These are phyloP conservation scores for Puccinia triticina DNA, from an alignment of 1,284 basidiomycete species.

Conservation along the genomic window DNA sequence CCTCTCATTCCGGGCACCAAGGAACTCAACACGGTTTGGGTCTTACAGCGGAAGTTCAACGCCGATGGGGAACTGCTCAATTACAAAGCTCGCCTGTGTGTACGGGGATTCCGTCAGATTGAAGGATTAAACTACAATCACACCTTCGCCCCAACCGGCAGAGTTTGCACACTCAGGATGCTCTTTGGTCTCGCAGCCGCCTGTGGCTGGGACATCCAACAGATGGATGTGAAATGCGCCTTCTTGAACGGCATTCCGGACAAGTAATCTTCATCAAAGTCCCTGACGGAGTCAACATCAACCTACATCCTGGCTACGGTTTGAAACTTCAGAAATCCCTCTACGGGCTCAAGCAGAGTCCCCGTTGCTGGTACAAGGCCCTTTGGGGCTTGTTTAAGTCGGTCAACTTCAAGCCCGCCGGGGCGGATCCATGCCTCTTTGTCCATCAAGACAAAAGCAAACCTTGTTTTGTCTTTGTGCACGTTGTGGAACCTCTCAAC, in stretches of 20 bases:
- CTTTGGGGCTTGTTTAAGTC: background rate
- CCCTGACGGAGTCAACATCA: background rate
- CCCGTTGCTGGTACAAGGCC: slow-evolving; percentile 1
- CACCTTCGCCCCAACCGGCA: slow-evolving; percentile 24
- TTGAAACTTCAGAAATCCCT: background rate
- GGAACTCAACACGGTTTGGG: background rate
- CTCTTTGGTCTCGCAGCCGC: background rate
- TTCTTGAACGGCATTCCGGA: slow-evolving; percentile 14
- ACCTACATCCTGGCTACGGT: no score
- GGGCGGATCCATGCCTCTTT: background rate
- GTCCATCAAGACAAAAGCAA: background rate
- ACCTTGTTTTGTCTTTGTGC: slow-evolving; percentile 18
- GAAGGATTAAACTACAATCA: background rate
- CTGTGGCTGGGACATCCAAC: background rate
- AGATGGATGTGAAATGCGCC: slow-evolving; percentile 14
- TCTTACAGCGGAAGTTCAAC: background rate
- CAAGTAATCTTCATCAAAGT: background rate
- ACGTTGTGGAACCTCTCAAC: slow-evolving; percentile 8
- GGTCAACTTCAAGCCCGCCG: background rate
- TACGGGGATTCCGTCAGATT: background rate
- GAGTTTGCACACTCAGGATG: background rate
- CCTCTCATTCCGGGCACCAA: background rate
- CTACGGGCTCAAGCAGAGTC: slow-evolving; percentile 24
- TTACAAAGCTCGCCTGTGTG: slow-evolving; percentile 16
- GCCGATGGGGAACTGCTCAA: background rate